A percentile compares a stretch with the other conserved stretches of the same genome.
phyloP scores from a whole-genome alignment of 2,329 filamentous ascomycete species.

The Trichoderma aggressivum region DNA sequence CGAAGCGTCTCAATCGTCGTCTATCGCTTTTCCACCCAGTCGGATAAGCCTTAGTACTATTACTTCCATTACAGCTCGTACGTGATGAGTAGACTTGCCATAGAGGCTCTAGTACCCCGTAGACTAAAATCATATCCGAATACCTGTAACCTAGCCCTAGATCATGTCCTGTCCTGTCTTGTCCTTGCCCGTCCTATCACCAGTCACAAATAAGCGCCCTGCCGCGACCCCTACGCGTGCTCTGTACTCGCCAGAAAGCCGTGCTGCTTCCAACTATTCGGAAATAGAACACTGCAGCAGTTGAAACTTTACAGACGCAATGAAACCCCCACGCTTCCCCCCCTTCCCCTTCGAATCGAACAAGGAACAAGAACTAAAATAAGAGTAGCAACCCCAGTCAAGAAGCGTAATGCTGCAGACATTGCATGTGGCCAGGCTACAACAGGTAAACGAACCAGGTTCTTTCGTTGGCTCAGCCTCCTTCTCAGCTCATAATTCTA shows the following conservation, averaged over 20 bases:
- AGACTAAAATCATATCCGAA: background rate
- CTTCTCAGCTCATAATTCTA: background rate
- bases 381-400: background rate
- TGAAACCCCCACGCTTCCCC: background rate
- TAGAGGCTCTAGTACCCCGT: background rate
- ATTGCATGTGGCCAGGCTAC: background rate
- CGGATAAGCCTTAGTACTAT: background rate
- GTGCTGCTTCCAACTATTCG: background rate
- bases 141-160: background rate
- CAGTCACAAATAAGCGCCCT: conserved; percentile 4
- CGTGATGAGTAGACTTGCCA: background rate
- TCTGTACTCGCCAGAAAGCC: background rate
- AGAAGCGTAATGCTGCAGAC: background rate
- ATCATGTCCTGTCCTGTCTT: background rate
- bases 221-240: background rate
- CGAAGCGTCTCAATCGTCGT: background rate
- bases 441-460: background rate
- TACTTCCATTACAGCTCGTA: background rate
- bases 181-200: background rate
- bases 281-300: background rate
- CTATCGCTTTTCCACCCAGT: background rate
- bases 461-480: background rate
- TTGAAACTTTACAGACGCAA: background rate
- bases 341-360: background rate
- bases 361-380: background rate